Evolutionary conservation across 768 basidiomycete species (phyloP).

Genomic region (Suillus subluteus): DNA sequence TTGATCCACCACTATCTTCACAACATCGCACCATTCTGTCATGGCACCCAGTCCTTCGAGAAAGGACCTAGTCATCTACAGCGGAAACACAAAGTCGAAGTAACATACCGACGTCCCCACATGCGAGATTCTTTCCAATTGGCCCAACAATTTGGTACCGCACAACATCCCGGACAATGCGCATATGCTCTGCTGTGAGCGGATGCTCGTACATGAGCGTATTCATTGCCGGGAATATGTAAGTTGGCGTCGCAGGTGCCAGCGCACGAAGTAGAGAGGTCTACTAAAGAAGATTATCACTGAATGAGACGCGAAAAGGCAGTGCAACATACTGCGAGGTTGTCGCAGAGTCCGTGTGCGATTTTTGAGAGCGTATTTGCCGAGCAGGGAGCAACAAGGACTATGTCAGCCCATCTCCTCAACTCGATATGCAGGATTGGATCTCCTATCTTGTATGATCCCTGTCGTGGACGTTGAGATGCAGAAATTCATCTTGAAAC

Average conservation of each 20-base stretch:
- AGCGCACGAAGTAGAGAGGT: slow-evolving; percentile 85
- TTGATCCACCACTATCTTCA: slow-evolving; percentile 64
- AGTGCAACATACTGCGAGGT: slow-evolving; percentile 63
- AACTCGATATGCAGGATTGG: slow-evolving; percentile 97
- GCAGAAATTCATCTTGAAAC: neutral
- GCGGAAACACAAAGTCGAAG: neutral
- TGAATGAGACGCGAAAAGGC: no score
- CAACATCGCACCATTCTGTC: slow-evolving; percentile 95
- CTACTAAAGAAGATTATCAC: slow-evolving; percentile 34
- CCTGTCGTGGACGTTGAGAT: slow-evolving; percentile 42
- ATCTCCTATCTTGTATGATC: slow-evolving; percentile 76
- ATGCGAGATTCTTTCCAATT: slow-evolving; percentile 85
- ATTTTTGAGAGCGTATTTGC: slow-evolving; percentile 98
- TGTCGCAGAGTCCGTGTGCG: slow-evolving; percentile 86
- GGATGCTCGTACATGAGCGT: slow-evolving; percentile 98
- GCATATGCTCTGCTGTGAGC: slow-evolving; percentile 83
- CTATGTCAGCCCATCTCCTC: slow-evolving; percentile 91
- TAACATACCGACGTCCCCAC: slow-evolving; percentile 83
- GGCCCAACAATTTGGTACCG: slow-evolving; percentile 85
- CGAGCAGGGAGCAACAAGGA: slow-evolving; percentile 93
- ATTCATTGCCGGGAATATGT: slow-evolving; percentile 98
- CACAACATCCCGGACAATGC: slow-evolving; percentile 72
- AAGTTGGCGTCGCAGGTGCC: slow-evolving; percentile 82
- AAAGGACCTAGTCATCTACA: neutral
- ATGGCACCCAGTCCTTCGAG: slow-evolving; percentile 55